Evolutionary conservation across 2,329 filamentous ascomycete genomes (phyloP), one percentile per base, ranked within the genome.

Genomic region (Phyllosticta citribraziliensis): DNA sequence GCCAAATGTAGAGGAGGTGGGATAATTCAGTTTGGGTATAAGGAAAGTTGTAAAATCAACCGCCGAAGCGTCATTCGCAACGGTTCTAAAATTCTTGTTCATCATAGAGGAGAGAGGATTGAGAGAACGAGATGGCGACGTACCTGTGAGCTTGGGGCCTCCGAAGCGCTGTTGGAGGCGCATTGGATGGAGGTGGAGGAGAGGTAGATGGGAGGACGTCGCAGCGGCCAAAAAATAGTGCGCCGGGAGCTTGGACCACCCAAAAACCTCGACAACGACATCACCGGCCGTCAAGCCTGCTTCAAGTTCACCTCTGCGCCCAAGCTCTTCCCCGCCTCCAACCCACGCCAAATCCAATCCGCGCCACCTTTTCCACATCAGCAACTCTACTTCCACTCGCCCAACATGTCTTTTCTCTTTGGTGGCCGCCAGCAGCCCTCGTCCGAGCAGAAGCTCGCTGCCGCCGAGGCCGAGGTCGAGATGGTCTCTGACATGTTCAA

Each of bases 401-500:
- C 40, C 56, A 62, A 51, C 6, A 63, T 63, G 61, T 63, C 61
- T 40, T 63, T 60, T 54, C 35, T 63, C 30, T 57, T 57, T 14
- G 84, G 88, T 73, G 80, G 82, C 70, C 81, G 85, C 67, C 89
- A 90, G 65, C 91, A 97, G 80, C 88, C 92, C 74, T 88, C 91
- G 66, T 96, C 92, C 71, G 92, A 91, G 76, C 89, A 97, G 82
- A 99, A 97, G 84, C 94, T 99, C 75, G 89, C 90, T 70, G 89
- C 91, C 70, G 92, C 95, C 70, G 93, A 99, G 81, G 88, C 91
- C 68, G 95, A 99, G 81, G 91, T 97, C 78, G 94, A 97, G 79
- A 92, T 97, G 82, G 86, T 97, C 69, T 90, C 91, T 65, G 92
- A 97, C 77, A 97, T 97, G 88, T 96, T 96, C 83, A 93, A 91